These are phyloP conservation scores for Aspergillus diversus DNA, from an alignment of 495 filamentous ascomycete species.

Conservation along the genomic window DNA sequence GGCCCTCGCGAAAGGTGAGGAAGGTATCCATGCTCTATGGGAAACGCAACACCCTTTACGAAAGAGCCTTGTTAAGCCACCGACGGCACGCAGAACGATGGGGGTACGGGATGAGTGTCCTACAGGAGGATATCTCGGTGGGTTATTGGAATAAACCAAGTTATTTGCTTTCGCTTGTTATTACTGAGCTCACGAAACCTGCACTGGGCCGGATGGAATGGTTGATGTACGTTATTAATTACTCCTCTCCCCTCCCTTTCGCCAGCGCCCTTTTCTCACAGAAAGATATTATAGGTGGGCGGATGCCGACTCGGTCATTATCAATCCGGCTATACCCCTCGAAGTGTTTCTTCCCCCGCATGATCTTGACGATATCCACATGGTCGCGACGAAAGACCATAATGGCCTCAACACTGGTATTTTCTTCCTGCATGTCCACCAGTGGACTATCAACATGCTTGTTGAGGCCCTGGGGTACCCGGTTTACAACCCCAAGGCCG, in stretches of 20 bases:
- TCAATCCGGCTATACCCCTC: conserved; percentile 46
- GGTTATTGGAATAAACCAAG: conserved; percentile 48
- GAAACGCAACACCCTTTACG: conserved; percentile 35
- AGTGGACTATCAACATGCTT: conserved; percentile 44
- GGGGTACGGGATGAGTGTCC: conserved; percentile 44
- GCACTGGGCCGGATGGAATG: conserved; percentile 41
- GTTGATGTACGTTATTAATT: conserved; percentile 38
- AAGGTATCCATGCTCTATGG: conserved; percentile 42
- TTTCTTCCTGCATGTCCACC: conserved; percentile 41
- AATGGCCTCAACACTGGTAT: conserved; percentile 40
- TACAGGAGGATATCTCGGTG: conserved; percentile 36
- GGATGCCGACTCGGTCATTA: conserved; percentile 47
- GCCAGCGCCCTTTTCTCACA: too few relatives aligned
- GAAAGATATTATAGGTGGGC: conserved; percentile 37
- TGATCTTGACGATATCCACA: conserved; percentile 42
- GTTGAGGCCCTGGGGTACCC: conserved; percentile 38
- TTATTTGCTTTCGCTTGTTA: conserved; percentile 44
- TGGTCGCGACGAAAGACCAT: conserved; percentile 40
- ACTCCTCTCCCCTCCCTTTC: background rate
- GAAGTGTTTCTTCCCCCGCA: conserved; percentile 49
- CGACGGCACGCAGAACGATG: conserved; percentile 38
- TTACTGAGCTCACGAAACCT: conserved; percentile 47
- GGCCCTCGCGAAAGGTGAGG: conserved; percentile 16
- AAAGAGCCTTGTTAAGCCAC: conserved; percentile 46
- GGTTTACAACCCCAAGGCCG: conserved; percentile 31